phyloP scores from a whole-genome alignment of 2,329 filamentous ascomycete genomes.

The Zymoseptoria ardabiliae region DNA sequence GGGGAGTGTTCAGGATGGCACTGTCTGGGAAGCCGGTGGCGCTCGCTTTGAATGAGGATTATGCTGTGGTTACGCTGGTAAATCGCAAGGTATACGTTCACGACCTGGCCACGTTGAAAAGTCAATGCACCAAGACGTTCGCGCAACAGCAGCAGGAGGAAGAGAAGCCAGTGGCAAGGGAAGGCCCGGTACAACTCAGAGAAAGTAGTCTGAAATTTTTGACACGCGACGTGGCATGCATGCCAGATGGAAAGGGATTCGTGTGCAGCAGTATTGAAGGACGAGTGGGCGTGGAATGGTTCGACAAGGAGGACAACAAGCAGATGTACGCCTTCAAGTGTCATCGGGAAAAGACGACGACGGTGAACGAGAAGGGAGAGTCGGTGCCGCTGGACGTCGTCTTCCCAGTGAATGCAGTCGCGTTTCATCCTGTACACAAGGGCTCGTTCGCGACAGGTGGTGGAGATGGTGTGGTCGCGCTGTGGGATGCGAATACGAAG shows the following conservation, averaged over 20 bases:
- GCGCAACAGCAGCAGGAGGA: conserved; percentile 7
- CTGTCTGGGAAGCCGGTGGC: conserved; percentile 87
- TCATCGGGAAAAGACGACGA: conserved; percentile 70
- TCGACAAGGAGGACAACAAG: conserved; percentile 86
- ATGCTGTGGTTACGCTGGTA: conserved; percentile 92
- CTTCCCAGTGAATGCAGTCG: conserved; percentile 82
- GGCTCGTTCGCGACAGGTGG: conserved; percentile 78
- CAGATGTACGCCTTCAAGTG: conserved; percentile 99
- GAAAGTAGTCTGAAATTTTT: conserved; percentile 95
- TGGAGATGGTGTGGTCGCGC: conserved; percentile 81
- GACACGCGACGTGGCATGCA: conserved; percentile 85
- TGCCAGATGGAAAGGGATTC: conserved; percentile 94
- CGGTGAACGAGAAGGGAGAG: conserved; percentile 43
- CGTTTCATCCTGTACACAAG: conserved; percentile 74
- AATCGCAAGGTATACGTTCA: conserved; percentile 91
- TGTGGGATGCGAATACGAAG: conserved; percentile 91
- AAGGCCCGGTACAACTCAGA: conserved; percentile 55
- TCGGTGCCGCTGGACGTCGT: conserved; percentile 65
- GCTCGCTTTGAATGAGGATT: conserved; percentile 67
- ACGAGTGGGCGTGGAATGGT: conserved; percentile 94
- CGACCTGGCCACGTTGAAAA: conserved; percentile 64
- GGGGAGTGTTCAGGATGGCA: conserved; percentile 39
- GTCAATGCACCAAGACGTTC: conserved; percentile 45
- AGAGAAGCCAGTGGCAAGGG: conserved; percentile 54
- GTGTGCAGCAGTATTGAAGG: conserved; percentile 90